Conservation (phyloP, 164 flowering plant genomes). For the grape (Vitis vinifera) region DNA sequence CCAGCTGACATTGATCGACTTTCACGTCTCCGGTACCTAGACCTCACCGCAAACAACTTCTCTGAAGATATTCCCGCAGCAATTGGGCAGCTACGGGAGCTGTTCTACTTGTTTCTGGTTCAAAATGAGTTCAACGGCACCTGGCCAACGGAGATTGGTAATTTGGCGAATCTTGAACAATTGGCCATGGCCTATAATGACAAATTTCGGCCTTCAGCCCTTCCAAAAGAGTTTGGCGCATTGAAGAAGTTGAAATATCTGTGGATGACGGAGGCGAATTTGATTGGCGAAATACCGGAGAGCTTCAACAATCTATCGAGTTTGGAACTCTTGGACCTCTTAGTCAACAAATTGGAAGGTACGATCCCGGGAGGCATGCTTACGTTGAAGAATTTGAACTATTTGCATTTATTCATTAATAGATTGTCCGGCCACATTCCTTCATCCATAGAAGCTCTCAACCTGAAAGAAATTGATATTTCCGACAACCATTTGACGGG, state of each 20-base stretch:
- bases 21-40: constrained; percentile 32
- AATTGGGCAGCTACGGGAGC: constrained; percentile 37
- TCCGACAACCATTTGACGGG: constrained; percentile 62
- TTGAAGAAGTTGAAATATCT: constrained; percentile 42
- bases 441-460: constrained; percentile 23
- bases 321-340: constrained; percentile 42
- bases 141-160: constrained; percentile 57
- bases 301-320: constrained; percentile 27
- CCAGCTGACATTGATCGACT: constrained; percentile 56
- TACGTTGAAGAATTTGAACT: constrained; percentile 42
- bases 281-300: constrained; percentile 51
- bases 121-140: constrained; percentile 54
- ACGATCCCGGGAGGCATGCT: constrained; percentile 54
- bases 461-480: constrained; percentile 51
- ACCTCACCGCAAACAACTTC: constrained; percentile 63
- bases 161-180: constrained; percentile 39
- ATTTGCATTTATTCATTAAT: constrained; percentile 42
- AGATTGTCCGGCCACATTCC: constrained; percentile 67
- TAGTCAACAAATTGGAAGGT: constrained; percentile 43
- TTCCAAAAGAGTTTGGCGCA: constrained; percentile 44
- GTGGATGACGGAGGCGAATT: constrained; percentile 28
- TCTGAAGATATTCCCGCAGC: constrained; percentile 61
- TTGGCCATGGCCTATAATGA: constrained; percentile 37
- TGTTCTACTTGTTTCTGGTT: constrained; percentile 31
- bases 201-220: constrained; percentile 26